These are phyloP conservation scores for Furcasterigmium sp. DNA, from an alignment of 2,329 filamentous ascomycete species.

Conservation along the genomic window DNA sequence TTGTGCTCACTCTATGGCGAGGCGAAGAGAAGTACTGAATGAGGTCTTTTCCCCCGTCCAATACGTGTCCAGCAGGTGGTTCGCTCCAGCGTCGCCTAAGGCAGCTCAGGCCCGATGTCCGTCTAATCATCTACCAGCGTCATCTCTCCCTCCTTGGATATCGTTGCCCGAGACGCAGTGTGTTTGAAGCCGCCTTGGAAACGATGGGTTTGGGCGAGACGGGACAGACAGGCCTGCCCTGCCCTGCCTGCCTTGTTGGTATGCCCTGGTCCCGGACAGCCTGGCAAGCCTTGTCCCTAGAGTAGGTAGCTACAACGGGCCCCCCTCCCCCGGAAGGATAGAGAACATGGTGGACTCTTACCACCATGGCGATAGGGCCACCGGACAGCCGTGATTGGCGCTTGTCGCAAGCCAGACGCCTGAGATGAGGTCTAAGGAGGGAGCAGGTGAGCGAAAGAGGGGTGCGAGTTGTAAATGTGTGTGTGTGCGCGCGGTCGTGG, in stretches of 20 bases:
- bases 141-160: no score
- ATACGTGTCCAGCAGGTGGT: no score
- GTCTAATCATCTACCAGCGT: no score
- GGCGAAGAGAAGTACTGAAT: no score
- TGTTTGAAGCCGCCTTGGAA: not conserved
- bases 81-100: no score
- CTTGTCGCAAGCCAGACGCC: constrained; percentile 1
- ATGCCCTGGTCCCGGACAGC: no score
- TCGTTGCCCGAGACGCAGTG: not conserved
- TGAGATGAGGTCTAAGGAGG: not conserved
- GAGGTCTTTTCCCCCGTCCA: no score
- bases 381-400: no score
- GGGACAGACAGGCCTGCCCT: not conserved
- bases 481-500: not conserved
- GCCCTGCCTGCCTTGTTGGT: not conserved
- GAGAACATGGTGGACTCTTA: constrained; percentile 3
- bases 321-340: not conserved
- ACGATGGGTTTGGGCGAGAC: not conserved
- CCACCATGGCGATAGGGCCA: no score
- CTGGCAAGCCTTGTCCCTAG: no score
- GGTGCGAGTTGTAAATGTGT: not conserved
- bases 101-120: no score
- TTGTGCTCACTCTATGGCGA: no score
- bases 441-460: not conserved
- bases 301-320: not conserved